A percentile compares a stretch with the other conserved stretches of the same genome.
These are phyloP conservation scores for Microthyrium microscopicum DNA, from an alignment of 2,329 filamentous ascomycete species.

Conservation along the genomic window DNA sequence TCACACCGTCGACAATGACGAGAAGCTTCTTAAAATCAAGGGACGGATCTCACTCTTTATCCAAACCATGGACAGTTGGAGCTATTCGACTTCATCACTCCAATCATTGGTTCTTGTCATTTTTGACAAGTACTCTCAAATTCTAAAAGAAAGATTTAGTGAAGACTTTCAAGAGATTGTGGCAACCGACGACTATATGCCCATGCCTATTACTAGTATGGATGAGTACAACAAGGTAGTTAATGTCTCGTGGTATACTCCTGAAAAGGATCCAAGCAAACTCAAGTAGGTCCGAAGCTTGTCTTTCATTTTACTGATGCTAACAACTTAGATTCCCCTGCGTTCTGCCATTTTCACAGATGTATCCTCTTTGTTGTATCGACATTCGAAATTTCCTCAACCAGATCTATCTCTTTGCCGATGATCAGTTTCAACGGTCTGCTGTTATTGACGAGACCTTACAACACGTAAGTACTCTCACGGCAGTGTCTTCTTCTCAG, in stretches of 20 bases:
- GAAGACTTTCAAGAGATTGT: slow-evolving; percentile 88
- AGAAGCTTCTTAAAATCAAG: slow-evolving; percentile 86
- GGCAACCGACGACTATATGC: slow-evolving; percentile 98
- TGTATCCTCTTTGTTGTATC: slow-evolving; percentile 97
- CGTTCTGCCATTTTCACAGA: slow-evolving; percentile 93
- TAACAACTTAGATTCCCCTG: slow-evolving; percentile 57
- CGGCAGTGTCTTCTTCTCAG: neutral
- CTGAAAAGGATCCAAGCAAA: slow-evolving; percentile 60
- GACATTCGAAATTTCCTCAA: slow-evolving; percentile 96
- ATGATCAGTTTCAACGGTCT: slow-evolving; percentile 87
- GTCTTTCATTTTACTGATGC: slow-evolving; percentile 12
- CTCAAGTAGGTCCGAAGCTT: slow-evolving; percentile 41
- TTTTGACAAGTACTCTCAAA: slow-evolving; percentile 85
- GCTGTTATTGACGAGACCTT: slow-evolving; percentile 83
- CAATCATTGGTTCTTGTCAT: slow-evolving; percentile 74
- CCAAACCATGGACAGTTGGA: slow-evolving; percentile 96
- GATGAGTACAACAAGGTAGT: slow-evolving; percentile 95
- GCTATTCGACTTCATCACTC: slow-evolving; percentile 65
- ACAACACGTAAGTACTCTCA: slow-evolving; percentile 40
- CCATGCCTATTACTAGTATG: slow-evolving; percentile 81
- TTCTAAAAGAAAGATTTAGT: slow-evolving; percentile 81
- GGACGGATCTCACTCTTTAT: slow-evolving; percentile 86
- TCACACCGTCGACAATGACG: slow-evolving; percentile 67
- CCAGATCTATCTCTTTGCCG: slow-evolving; percentile 95
- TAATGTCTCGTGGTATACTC: slow-evolving; percentile 89